Percentiles rank a stretch among this genome's conserved stretches.
Evolutionary conservation across 2,329 filamentous ascomycete species (phyloP).

Genomic region (Fusarium begoniae): DNA sequence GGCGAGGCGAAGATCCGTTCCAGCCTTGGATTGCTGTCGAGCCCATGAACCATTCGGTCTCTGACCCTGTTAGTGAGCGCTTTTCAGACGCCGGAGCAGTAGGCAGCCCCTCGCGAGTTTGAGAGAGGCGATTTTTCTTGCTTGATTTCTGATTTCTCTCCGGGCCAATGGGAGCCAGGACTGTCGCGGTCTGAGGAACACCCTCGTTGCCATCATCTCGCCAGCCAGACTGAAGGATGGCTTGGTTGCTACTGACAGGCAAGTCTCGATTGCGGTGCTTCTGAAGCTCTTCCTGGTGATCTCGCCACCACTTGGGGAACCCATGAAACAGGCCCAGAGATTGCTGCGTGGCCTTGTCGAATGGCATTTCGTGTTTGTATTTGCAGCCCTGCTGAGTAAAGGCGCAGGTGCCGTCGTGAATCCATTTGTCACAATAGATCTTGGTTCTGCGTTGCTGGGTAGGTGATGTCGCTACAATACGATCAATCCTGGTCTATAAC

Average conservation of each 20-base stretch:
- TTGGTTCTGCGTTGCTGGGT: conserved; percentile 64
- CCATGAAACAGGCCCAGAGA: conserved; percentile 76
- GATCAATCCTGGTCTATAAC: conserved; percentile 47
- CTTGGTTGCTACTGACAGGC: not conserved
- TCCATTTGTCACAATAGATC: conserved; percentile 89
- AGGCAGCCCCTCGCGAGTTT: conserved; percentile 41
- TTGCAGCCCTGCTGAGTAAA: conserved; percentile 88
- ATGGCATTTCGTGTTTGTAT: conserved; percentile 91
- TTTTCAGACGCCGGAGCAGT: conserved; percentile 42
- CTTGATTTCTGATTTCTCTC: conserved; percentile 17
- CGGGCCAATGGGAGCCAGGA: conserved; percentile 28
- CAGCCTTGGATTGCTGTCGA: conserved; percentile 16
- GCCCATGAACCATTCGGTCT: conserved; percentile 15
- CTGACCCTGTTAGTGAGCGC: conserved; percentile 45
- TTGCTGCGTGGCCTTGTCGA: conserved; percentile 70
- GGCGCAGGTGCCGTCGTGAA: conserved; percentile 84
- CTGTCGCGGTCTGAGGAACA: not conserved
- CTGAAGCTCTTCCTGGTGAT: conserved; percentile 58
- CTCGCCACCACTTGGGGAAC: conserved; percentile 68
- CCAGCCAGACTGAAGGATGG: conserved; percentile 20
- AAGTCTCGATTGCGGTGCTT: conserved; percentile 21
- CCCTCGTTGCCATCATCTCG: conserved; percentile 17
- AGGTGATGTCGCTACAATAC: conserved; percentile 46
- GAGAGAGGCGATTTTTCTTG: conserved; percentile 4
- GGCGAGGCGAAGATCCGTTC: conserved; percentile 21